phyloP scores from a whole-genome alignment of 352 stramenopile genomes.

The Phytophthora meadii region DNA sequence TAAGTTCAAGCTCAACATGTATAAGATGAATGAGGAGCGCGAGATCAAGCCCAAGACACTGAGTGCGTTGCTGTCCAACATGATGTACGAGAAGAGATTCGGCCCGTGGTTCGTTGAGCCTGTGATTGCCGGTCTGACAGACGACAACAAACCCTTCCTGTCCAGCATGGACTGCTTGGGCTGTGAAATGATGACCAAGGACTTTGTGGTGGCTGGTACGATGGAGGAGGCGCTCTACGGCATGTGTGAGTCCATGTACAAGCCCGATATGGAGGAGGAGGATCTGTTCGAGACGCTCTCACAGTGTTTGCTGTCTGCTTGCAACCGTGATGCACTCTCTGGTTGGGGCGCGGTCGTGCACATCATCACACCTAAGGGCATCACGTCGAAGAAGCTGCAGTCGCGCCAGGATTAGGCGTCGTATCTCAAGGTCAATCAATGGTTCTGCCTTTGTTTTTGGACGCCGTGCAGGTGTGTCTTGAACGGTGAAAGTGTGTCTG shows the following conservation, averaged over 20 bases:
- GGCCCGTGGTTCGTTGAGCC: slow-evolving; percentile 99
- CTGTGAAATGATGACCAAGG: slow-evolving; percentile 94
- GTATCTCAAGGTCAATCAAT: background rate
- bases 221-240: slow-evolving; percentile 98
- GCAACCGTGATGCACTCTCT: slow-evolving; percentile 98
- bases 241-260: slow-evolving; percentile 99
- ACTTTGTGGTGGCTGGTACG: slow-evolving; percentile 98
- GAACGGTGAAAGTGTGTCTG: background rate
- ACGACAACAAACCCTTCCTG: slow-evolving; percentile 97
- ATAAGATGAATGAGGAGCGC: slow-evolving; percentile 98
- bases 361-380: slow-evolving; percentile 94
- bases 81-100: slow-evolving; percentile 99
- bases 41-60: slow-evolving; percentile 99
- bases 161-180: slow-evolving; percentile 98
- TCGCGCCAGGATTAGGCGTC: slow-evolving; percentile 78
- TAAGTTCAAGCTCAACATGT: slow-evolving; percentile 97
- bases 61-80: slow-evolving; percentile 94
- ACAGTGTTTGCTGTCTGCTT: slow-evolving; percentile 97
- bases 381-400: slow-evolving; percentile 85
- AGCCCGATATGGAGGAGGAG: slow-evolving; percentile 95
- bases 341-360: slow-evolving; percentile 99
- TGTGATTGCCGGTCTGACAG: slow-evolving; percentile 96
- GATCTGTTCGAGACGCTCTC: slow-evolving; percentile 99
- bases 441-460: slow-evolving; percentile 21
- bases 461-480: slow-evolving; percentile 1